Evolutionary conservation across 768 basidiomycete species (phyloP).

Genomic region (Porpolomopsis calyptriformis): DNA sequence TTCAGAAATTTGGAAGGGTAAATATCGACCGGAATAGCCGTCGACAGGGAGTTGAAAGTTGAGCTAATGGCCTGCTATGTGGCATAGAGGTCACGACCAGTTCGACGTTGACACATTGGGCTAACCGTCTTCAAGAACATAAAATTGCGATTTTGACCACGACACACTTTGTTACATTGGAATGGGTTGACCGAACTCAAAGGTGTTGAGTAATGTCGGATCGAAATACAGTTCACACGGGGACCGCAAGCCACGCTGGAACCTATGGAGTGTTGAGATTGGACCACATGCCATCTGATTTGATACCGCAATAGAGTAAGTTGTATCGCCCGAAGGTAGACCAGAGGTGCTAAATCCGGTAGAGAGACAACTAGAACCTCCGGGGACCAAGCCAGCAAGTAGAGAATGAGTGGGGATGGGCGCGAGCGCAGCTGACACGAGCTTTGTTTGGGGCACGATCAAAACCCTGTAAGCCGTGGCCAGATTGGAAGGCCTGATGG

Average conservation of each 20-base stretch:
- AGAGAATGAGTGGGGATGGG: no score
- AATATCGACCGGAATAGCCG: conserved; percentile 56
- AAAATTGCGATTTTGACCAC: conserved; percentile 74
- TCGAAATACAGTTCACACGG: conserved; percentile 72
- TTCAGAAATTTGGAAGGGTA: conserved; percentile 60
- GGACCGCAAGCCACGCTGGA: conserved; percentile 34
- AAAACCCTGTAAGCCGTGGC: no score
- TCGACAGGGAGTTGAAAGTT: conserved; percentile 76
- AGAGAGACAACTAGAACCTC: no score
- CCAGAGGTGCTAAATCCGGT: no score
- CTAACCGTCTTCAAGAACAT: conserved; percentile 49
- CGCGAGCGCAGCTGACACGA: no score
- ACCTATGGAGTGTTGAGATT: neutral
- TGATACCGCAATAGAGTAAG: conserved; percentile 73
- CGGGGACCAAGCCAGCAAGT: no score
- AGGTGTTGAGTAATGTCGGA: conserved; percentile 61
- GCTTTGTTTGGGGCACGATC: no score
- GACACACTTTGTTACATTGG: conserved; percentile 45
- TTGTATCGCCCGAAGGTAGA: conserved; percentile 43
- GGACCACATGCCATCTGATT: conserved; percentile 67
- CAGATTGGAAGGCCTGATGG: no score
- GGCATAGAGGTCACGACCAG: neutral
- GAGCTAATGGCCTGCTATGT: conserved; percentile 55
- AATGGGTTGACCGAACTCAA: conserved; percentile 56
- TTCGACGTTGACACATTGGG: conserved; percentile 57